A percentile compares a stretch with the other conserved stretches of the same genome.
Evolutionary conservation across 768 basidiomycete species (phyloP).

Genomic region (Chlorophyllum brunneum): DNA sequence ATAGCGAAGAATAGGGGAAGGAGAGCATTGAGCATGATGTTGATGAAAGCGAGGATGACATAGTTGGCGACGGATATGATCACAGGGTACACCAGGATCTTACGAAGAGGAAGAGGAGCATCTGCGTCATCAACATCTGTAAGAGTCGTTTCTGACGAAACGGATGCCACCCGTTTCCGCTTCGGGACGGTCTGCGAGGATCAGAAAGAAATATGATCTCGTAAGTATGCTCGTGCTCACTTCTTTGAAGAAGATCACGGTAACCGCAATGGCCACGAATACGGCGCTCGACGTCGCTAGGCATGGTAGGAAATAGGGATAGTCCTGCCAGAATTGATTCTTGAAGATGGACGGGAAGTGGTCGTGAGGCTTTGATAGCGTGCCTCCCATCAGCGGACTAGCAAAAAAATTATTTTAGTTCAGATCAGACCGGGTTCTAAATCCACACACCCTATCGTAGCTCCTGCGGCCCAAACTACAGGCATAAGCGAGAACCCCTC

Average conservation of each 20-base stretch:
- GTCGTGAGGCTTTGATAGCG: conserved; percentile 61
- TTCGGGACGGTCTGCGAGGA: conserved; percentile 26
- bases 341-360: conserved; percentile 59
- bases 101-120: conserved; percentile 37
- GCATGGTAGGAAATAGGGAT: conserved; percentile 78
- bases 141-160: conserved; percentile 16
- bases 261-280: conserved; percentile 28
- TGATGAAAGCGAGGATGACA: conserved; percentile 57
- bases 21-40: conserved; percentile 49
- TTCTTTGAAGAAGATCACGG: conserved; percentile 40
- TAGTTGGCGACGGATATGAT: conserved; percentile 70
- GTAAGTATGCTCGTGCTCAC: conserved; percentile 22
- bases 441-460: conserved; percentile 38
- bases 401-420: conserved; percentile 11
- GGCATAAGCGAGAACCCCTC: conserved; percentile 39
- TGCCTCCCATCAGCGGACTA: conserved; percentile 67
- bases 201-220: not conserved
- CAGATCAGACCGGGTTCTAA: not conserved
- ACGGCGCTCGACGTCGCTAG: conserved; percentile 33
- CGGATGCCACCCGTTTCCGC: conserved; percentile 14
- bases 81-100: conserved; percentile 49
- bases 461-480: conserved; percentile 40
- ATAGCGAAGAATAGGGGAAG: conserved; percentile 71
- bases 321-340: conserved; percentile 53
- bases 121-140: conserved; percentile 16